Base-by-base conservation (phyloP, 345 rosid genomes). In the Erucastrum elatum region DNA sequence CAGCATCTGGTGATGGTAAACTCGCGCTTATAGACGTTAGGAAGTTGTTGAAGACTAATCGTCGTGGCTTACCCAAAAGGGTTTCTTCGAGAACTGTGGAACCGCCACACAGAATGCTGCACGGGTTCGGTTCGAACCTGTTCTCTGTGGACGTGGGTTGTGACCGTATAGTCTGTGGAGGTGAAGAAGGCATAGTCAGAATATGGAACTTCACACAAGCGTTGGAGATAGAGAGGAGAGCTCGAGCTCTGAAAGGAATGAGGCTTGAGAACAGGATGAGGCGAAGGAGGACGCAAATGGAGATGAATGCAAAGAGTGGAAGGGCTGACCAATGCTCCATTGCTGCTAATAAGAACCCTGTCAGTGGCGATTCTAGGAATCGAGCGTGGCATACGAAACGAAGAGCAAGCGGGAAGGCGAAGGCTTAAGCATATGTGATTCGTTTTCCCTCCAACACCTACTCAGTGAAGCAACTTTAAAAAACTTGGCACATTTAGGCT, bases 31-130 rank as follows among this genome's bases (percentile, higher is more conserved):
- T 94, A 2, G 94, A 92, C 74, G 92, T 92, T 25, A 87, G 97
- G 73, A 94, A 89, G 86, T 75, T 92, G 86, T 75, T 92, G 73
- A 86, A 83, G 80, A 85, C 86, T 37, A 82, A 84, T 76, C 79
- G 74, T 68, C 67, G 51, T 29, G 46, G 72, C 35, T 65, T 41
- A 10, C 62, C 84, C 30, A 89, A 81, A 78, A 87, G 63, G 72
- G 70, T 82, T 76, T 83, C 83, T 15, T 49, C n/a, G 4, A 82
- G 8, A 7, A 80, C 31, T 27, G 86, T 89, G 77, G 95, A 94
- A 85, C 89, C 97, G 21, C 97, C 98, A 5, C 98, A 90, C 74
- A 87, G 98, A 79, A 92, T 94, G 97, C 80, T 94, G 56, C 97
- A 90, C 29, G 97, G 98, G 56, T 89, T 87, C 39, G 88, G 90